Evolutionary conservation across 2,329 filamentous ascomycete genomes (phyloP), one percentile per base, ranked within the genome.

Genomic region (Rhynchosporium secalis): DNA sequence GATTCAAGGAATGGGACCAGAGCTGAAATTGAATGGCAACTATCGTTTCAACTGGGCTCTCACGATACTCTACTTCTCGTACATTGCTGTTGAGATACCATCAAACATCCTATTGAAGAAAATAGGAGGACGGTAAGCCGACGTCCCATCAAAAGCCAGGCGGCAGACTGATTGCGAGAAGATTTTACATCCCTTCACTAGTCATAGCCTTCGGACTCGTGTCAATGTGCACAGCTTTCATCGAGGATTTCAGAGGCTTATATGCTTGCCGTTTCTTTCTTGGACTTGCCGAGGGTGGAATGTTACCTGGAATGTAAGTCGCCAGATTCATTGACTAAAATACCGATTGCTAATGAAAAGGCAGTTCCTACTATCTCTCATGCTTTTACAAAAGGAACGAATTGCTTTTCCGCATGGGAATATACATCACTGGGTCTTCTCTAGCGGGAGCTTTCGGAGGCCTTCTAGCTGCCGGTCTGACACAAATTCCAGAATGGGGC

Each of bases 351-450:
- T 58, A 40, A 58, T n/a, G 3, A 8, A 9, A n/a, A 29, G 13
- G 6, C 43, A 58, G 56, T 29, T 52, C 60, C 0, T 83, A 84
- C 64, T 87, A 86, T 66, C 75, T 87, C 33, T 85, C 83, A 31
- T 86, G 86, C 75, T 87, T 87, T 73, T 87, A 83, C 71, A 81
- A 79, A 67, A 75, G 83, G 41, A 76, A 83, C 36, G 93, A 97
- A 75, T 79, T 96, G 40, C 92, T 92, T 0, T 89, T 94, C 66
- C 82, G 92, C 45, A 93, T 90, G 0, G 92, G 91, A 26, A 81
- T 96, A 1, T 96, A 96, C 75, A 87, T 96, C 63, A 92, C 90
- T 70, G 92, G 94, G 68, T 91, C 92, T 0, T 83, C 84, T 3
- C 80, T 96, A 6, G 91, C 92, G 1, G 93, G 90, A 48, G 88